Conservation (phyloP, 306 rosid species). For the Castanea crenata region DNA sequence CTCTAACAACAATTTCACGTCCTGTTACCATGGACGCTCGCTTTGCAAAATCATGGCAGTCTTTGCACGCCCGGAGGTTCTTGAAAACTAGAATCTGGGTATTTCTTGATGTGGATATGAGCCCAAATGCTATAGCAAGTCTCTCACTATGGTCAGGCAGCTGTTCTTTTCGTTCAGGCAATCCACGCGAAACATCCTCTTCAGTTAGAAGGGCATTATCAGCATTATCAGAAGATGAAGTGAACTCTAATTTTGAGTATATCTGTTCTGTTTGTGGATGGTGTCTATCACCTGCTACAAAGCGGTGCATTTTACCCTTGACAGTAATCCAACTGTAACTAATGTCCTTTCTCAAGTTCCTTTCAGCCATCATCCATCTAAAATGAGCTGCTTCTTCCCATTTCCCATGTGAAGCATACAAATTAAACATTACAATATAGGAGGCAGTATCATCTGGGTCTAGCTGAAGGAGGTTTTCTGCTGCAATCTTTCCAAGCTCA, state of each 20-base stretch:
- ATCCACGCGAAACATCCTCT: constrained; percentile 39
- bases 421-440: constrained; percentile 55
- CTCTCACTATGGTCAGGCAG: constrained; percentile 62
- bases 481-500: constrained; percentile 46
- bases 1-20: constrained; percentile 44
- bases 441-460: constrained; percentile 52
- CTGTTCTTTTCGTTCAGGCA: constrained; percentile 45
- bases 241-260: constrained; percentile 46
- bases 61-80: constrained; percentile 54
- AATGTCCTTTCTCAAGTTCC: constrained; percentile 47
- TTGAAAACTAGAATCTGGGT: constrained; percentile 49
- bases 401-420: constrained; percentile 46
- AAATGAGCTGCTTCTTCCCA: constrained; percentile 54
- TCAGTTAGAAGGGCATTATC: constrained; percentile 31
- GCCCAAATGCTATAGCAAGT: constrained; percentile 58
- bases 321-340: constrained; percentile 59
- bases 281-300: constrained; percentile 60
- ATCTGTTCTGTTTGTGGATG: constrained; percentile 50
- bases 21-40: constrained; percentile 43
- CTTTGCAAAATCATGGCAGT: constrained; percentile 65
- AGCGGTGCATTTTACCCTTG: constrained; percentile 49
- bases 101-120: constrained; percentile 35
- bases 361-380: constrained; percentile 54
- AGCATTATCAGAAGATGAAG: constrained; percentile 16
- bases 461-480: constrained; percentile 37